A percentile compares a stretch with the other conserved stretches of the same genome.
These are phyloP conservation scores for Cercophora sp. DNA, from an alignment of 495 filamentous ascomycete species.

Conservation along the genomic window DNA sequence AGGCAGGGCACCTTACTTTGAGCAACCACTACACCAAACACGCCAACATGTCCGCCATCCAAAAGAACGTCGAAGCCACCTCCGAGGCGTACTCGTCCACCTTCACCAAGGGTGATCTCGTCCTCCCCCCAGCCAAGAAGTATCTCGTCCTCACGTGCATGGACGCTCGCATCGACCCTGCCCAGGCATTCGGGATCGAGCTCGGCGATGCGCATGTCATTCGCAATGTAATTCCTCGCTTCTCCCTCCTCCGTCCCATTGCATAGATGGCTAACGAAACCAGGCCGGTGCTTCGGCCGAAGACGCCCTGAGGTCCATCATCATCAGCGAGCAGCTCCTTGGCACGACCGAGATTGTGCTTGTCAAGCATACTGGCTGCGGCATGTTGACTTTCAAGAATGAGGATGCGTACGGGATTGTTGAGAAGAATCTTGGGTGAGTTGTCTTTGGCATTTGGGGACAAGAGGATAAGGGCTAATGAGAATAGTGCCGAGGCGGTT, in stretches of 20 bases:
- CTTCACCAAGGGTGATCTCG: constrained; percentile 62
- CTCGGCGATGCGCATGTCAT: constrained; percentile 80
- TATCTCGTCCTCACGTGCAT: constrained; percentile 71
- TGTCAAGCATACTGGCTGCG: constrained; percentile 77
- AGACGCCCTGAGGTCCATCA: constrained; percentile 68
- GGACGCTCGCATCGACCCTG: constrained; percentile 77
- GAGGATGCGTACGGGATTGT: constrained; percentile 56
- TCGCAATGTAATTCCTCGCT: constrained; percentile 51
- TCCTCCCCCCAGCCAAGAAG: constrained; percentile 70
- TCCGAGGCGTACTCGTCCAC: constrained; percentile 59
- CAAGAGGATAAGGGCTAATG: too few species aligned
- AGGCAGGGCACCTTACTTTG: too few species aligned
- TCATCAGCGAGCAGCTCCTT: constrained; percentile 78
- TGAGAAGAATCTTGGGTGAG: constrained; percentile 48
- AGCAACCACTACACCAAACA: too few species aligned
- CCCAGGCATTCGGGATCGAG: constrained; percentile 65
- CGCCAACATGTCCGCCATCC: constrained; percentile 36
- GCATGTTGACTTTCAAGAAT: constrained; percentile 78
- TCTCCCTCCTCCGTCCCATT: background rate
- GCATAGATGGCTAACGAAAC: background rate
- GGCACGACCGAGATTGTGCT: constrained; percentile 74
- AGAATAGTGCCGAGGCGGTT: constrained; percentile 16
- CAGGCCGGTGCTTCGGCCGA: constrained; percentile 58
- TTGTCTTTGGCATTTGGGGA: too few species aligned
- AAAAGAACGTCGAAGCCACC: constrained; percentile 51